These are phyloP conservation scores for Rhodocollybia butyracea DNA, from an alignment of 768 basidiomycete species.

Conservation along the genomic window DNA sequence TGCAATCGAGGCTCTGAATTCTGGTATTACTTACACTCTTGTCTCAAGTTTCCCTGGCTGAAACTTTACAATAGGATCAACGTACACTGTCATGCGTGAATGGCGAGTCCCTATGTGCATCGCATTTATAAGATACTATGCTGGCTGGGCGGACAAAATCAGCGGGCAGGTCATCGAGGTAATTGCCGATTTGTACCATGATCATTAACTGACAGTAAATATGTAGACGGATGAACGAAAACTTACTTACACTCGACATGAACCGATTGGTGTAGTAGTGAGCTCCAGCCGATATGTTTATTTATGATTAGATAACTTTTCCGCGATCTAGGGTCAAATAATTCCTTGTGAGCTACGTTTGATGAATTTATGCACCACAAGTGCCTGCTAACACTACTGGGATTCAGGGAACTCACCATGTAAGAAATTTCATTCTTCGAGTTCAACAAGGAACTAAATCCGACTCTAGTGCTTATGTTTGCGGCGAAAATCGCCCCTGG, in stretches of 20 bases:
- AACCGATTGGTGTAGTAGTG: constrained; percentile 54
- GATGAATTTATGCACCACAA: neutral
- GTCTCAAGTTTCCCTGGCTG: neutral
- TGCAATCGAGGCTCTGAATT: constrained; percentile 45
- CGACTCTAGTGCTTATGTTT: constrained; percentile 32
- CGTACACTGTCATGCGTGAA: constrained; percentile 13
- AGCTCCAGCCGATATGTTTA: constrained; percentile 7
- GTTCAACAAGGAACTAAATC: neutral
- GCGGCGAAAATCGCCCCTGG: constrained; percentile 54
- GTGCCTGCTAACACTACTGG: neutral
- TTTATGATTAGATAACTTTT: neutral
- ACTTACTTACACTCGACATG: constrained; percentile 58
- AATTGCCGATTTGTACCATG: too few species aligned
- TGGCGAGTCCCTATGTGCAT: constrained; percentile 20
- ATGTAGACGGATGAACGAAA: constrained; percentile 24
- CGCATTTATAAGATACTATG: constrained; percentile 41
- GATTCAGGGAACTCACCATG: neutral
- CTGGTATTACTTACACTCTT: constrained; percentile 17
- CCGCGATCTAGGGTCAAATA: neutral
- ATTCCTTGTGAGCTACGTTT: constrained; percentile 2
- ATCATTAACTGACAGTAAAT: neutral
- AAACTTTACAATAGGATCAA: neutral
- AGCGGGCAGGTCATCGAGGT: constrained; percentile 41
- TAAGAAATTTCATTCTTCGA: neutral
- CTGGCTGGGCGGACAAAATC: constrained; percentile 52